Evolutionary conservation across 2,329 filamentous ascomycete genomes (phyloP).

Genomic region (Chaetomiaceae sp.): DNA sequence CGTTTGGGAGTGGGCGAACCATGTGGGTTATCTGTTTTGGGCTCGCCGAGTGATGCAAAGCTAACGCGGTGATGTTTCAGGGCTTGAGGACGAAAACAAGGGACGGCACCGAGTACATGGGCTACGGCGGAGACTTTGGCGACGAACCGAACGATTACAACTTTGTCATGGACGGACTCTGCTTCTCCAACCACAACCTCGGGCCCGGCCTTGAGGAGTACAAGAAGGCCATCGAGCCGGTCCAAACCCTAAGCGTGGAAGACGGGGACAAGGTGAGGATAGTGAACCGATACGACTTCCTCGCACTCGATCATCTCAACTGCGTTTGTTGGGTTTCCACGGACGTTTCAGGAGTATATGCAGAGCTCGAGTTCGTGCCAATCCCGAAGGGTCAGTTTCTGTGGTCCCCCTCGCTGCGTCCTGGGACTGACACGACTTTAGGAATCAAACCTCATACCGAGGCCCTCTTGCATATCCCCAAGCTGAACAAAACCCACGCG

Average conservation of each 20-base stretch:
- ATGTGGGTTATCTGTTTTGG: too few species aligned
- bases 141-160: conserved; percentile 52
- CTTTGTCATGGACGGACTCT: conserved; percentile 50
- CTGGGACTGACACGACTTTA: conserved; percentile 18
- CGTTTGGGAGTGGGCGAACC: conserved; percentile 58
- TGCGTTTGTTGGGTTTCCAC: conserved; percentile 41
- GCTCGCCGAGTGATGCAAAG: too few species aligned
- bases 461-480: conserved; percentile 32
- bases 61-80: too few species aligned
- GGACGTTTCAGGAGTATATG: conserved; percentile 31
- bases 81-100: conserved; percentile 40
- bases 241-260: conserved; percentile 44
- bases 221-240: conserved; percentile 55
- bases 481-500: conserved; percentile 27
- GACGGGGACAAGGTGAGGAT: conserved; percentile 39
- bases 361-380: conserved; percentile 1
- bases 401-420: neutral
- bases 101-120: conserved; percentile 43
- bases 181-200: conserved; percentile 44
- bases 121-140: conserved; percentile 52
- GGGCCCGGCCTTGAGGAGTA: conserved; percentile 50
- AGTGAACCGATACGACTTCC: conserved; percentile 52
- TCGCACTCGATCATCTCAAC: conserved; percentile 45
- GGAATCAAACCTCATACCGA: conserved; percentile 42
- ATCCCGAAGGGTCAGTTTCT: conserved; percentile 39